Evolutionary conservation across 2,329 filamentous ascomycete genomes (phyloP).

Genomic region (Fusarium xyrophilum): DNA sequence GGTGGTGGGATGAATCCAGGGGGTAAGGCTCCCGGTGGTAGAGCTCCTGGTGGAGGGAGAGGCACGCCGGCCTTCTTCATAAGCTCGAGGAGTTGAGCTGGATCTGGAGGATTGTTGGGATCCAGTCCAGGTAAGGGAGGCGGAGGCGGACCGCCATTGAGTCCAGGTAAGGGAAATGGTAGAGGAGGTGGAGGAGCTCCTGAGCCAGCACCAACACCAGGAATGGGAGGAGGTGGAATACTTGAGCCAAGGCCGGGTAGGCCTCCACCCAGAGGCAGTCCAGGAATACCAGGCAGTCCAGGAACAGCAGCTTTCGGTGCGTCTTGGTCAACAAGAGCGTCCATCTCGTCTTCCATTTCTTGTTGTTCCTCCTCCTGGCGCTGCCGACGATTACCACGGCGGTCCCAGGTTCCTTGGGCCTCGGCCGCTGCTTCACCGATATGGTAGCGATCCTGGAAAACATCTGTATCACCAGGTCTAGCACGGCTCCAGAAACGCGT

Average conservation of each 20-base stretch:
- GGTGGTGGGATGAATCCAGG: constrained; percentile 55
- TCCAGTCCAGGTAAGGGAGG: constrained; percentile 64
- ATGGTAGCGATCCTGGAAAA: constrained; percentile 90
- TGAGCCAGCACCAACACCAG: constrained; percentile 56
- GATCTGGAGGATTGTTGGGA: constrained; percentile 65
- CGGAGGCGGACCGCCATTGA: constrained; percentile 54
- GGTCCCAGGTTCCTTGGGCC: constrained; percentile 92
- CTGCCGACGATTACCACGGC: constrained; percentile 77
- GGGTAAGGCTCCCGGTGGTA: constrained; percentile 55
- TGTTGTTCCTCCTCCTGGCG: constrained; percentile 92
- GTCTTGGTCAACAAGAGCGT: constrained; percentile 90
- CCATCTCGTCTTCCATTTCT: constrained; percentile 90
- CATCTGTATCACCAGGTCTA: constrained; percentile 84
- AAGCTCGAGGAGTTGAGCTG: constrained; percentile 67
- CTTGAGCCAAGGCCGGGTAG: constrained; percentile 54
- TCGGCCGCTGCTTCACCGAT: constrained; percentile 93
- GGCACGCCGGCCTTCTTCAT: constrained; percentile 71
- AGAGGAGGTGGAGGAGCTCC: constrained; percentile 57
- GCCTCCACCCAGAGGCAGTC: constrained; percentile 55
- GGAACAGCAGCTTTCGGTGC: constrained; percentile 58
- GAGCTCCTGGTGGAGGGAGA: constrained; percentile 59
- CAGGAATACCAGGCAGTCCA: constrained; percentile 64
- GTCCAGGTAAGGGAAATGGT: constrained; percentile 59
- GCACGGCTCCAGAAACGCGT: constrained; percentile 96
- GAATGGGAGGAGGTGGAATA: constrained; percentile 54